Evolutionary conservation across 345 rosid species (phyloP).

Genomic region (Brassica rapa): DNA sequence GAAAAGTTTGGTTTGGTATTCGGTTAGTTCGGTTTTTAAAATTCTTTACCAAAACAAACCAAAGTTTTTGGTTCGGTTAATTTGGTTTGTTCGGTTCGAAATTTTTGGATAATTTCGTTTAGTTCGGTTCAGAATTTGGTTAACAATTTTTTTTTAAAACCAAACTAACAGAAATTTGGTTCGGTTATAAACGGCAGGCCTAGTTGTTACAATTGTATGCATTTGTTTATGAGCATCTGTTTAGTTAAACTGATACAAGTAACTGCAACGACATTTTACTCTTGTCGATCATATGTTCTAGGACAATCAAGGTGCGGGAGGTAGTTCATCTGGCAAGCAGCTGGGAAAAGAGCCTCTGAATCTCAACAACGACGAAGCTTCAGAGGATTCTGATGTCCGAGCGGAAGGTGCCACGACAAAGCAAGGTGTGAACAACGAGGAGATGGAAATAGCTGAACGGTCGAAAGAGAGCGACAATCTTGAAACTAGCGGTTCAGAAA

Average conservation of each 20-base stretch:
- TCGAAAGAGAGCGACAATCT: constrained; percentile 62
- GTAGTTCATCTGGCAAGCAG: constrained; percentile 40
- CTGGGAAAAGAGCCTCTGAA: constrained; percentile 52
- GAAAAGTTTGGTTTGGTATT: no score
- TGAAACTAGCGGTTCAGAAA: constrained; percentile 88
- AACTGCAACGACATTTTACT: neutral
- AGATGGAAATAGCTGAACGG: constrained; percentile 47
- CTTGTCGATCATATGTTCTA: neutral
- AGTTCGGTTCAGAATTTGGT: no score
- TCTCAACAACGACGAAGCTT: constrained; percentile 55
- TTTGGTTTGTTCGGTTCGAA: no score
- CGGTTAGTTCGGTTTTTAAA: no score
- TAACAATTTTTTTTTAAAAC: no score
- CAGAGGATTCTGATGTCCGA: constrained; percentile 57
- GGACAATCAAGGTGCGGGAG: neutral
- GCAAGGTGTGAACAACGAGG: constrained; percentile 39
- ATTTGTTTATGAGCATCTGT: neutral
- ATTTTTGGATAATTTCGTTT: no score
- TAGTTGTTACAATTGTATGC: neutral
- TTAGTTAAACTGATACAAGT: neutral
- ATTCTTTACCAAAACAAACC: no score
- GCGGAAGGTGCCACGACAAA: constrained; percentile 47
- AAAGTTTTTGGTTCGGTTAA: no score
- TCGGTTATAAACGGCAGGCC: no score
- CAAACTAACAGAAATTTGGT: no score